Evolutionary conservation across 1,284 basidiomycete genomes (phyloP), one percentile per base, ranked within the genome.

Genomic region (Cryptococcus maquisensis): DNA sequence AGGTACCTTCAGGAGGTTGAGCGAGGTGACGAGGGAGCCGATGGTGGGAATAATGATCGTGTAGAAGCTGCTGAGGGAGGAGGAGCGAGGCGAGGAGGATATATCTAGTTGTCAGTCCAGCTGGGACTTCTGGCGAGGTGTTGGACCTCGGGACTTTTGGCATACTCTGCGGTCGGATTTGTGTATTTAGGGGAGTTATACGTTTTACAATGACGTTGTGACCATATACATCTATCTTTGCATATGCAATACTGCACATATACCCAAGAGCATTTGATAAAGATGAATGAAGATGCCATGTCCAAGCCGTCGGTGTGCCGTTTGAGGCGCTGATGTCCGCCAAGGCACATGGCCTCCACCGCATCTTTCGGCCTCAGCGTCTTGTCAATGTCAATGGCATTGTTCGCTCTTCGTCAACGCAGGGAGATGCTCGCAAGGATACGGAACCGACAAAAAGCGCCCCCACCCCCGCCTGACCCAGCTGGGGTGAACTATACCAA

Each of bases 401-500:
- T 7, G 7, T 45, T 40, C 37, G n/a, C 39, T 49, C 12, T n/a
- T 59, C 39, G 28, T 21, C 23, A 40, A 12, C 39, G 23, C 32
- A 51, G 26, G n/a, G n/a, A n/a, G 24, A 63, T 67, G 63, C 47
- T 65, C 24, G 23, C 48, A 10, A 51, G 54, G 39, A 18, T 63
- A 37, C 52, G 54, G 28, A 39, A 32, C 10, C 28, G 28, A 7
- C 5, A 26, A 18, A 47, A 48, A 8, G n/a, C 41, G 3, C n/a
- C 49, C 3, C 52, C 44, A 12, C 51, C 59, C 13, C 54, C 53
- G 4, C 57, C 62, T 3, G 60, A 64, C 28, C 43, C 49, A 4
- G 54, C 40, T 3, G 51, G 54, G 20, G 49, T 64, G 46, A 67
- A 69, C 51, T 64, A 61, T 53, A 62, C 62, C 0, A 18, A 38